Conservation (phyloP, 140 eudicot genomes). For the Stevia rebaudiana region DNA sequence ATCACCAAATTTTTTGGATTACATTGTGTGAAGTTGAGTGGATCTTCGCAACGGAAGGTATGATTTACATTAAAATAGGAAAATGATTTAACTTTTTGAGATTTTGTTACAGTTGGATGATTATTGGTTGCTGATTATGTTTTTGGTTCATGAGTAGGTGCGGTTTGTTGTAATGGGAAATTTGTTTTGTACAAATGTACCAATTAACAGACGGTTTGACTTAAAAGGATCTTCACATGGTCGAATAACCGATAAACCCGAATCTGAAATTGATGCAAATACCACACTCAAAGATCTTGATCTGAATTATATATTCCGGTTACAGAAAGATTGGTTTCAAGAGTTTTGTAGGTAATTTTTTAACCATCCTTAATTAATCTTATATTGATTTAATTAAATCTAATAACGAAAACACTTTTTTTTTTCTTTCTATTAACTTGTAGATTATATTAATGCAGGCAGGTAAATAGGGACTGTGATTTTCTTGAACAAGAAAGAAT, state of each 20-base stretch:
- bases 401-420: not conserved
- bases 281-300: slow-evolving; percentile 93
- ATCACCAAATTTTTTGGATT: slow-evolving; percentile 77
- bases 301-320: slow-evolving; percentile 68
- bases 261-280: slow-evolving; percentile 64
- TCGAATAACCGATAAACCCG: slow-evolving; percentile 82
- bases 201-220: slow-evolving; percentile 86
- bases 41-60: slow-evolving; percentile 84
- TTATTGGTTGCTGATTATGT: not conserved
- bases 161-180: slow-evolving; percentile 95
- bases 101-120: not conserved
- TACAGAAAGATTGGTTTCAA: slow-evolving; percentile 64
- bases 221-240: slow-evolving; percentile 93
- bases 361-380: not conserved
- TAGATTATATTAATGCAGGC: slow-evolving; percentile 44
- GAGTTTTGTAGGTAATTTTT: slow-evolving; percentile 72
- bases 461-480: slow-evolving; percentile 64
- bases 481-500: slow-evolving; percentile 69
- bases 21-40: slow-evolving; percentile 86
- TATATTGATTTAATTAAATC: not conserved
- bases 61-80: not conserved
- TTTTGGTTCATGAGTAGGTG: slow-evolving; percentile 45
- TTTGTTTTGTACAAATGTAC: slow-evolving; percentile 55
- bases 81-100: not conserved
- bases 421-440: not conserved